A percentile compares a stretch with the other conserved stretches of the same genome.
phyloP scores from a whole-genome alignment of 2,329 filamentous ascomycete species.

The Phialophora expanda region DNA sequence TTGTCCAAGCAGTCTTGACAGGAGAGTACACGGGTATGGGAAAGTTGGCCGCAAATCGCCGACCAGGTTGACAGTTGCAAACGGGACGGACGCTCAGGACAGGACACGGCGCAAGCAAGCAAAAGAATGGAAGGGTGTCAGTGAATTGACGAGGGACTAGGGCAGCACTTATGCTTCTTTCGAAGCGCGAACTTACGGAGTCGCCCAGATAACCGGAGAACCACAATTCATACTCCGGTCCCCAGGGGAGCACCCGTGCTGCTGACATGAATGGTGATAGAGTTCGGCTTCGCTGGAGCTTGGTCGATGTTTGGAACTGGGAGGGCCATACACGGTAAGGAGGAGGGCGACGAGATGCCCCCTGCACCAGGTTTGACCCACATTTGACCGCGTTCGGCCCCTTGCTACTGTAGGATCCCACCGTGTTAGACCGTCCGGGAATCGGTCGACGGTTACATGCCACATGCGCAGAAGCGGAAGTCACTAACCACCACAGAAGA shows the following conservation, averaged over 20 bases:
- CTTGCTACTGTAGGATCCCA: neutral
- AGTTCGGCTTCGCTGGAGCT: neutral
- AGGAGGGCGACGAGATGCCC: neutral
- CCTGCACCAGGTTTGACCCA: neutral
- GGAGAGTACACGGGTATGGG: neutral
- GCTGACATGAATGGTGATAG: neutral
- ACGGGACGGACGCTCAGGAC: neutral
- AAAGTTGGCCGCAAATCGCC: neutral
- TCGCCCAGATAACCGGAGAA: neutral
- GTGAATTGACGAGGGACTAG: neutral
- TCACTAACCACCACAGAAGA: neutral
- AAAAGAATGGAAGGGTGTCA: conserved; percentile 3
- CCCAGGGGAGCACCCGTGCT: neutral
- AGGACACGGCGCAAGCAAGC: neutral
- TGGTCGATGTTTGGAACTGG: neutral
- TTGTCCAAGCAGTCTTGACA: neutral
- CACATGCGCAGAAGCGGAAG: neutral
- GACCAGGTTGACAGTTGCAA: conserved; percentile 13
- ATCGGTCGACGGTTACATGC: neutral
- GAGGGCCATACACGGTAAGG: neutral
- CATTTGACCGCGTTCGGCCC: neutral
- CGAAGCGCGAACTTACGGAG: conserved; percentile 14
- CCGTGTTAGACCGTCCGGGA: neutral
- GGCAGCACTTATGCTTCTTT: conserved; percentile 22
- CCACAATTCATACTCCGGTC: neutral